phyloP scores from a whole-genome alignment of 345 rosid species.

The Syzygium grande region DNA sequence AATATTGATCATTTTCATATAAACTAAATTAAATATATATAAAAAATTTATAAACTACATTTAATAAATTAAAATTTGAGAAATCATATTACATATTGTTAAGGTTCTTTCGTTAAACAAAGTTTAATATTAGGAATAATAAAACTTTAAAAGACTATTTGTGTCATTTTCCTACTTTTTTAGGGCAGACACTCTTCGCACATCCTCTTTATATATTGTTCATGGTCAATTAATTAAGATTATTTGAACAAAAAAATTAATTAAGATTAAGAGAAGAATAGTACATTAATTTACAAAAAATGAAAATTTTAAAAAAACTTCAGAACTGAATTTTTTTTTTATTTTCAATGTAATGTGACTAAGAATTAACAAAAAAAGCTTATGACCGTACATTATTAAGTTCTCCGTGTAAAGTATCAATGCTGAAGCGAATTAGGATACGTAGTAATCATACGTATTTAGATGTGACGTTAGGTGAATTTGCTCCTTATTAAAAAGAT shows the following conservation, averaged over 20 bases:
- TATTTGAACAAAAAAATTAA: background rate
- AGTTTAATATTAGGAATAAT: too few species aligned
- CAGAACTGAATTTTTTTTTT: background rate
- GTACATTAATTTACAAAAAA: background rate
- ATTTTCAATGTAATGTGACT: background rate
- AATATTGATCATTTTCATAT: too few species aligned
- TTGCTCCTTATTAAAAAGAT: background rate
- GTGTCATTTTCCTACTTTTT: background rate
- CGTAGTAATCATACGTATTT: background rate
- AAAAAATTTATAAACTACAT: too few species aligned
- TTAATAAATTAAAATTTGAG: too few species aligned
- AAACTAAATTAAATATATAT: too few species aligned
- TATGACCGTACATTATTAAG: rapidly evolving
- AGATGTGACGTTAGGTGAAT: background rate
- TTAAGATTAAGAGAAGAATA: background rate
- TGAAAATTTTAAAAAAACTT: background rate
- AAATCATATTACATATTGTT: too few species aligned
- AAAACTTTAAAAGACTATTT: too few species aligned
- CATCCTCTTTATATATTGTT: too few species aligned
- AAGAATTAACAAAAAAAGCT: background rate
- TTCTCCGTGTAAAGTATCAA: background rate
- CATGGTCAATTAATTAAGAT: too few species aligned
- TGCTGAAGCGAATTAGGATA: background rate
- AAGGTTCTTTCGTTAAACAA: too few species aligned
- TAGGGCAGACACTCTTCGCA: background rate